Evolutionary conservation across 2,329 filamentous ascomycete genomes (phyloP).

Genomic region (Dactylellina sp.): DNA sequence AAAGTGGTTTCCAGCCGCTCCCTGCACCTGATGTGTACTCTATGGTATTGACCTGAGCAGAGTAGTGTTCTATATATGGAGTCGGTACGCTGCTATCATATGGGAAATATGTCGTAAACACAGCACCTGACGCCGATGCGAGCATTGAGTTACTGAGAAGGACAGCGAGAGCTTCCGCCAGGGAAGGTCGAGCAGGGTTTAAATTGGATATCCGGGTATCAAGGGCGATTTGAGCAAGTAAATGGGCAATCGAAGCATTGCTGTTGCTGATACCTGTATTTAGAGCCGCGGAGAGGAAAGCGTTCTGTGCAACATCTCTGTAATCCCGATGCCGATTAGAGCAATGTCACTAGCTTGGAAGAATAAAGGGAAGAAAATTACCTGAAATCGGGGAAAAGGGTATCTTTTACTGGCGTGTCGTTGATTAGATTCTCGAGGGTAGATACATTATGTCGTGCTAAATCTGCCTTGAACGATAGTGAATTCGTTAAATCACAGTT

Average conservation of each 20-base stretch:
- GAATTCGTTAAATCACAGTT: slow-evolving; percentile 43
- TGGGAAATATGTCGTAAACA: slow-evolving; percentile 72
- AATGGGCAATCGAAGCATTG: slow-evolving; percentile 71
- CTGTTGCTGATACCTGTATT: slow-evolving; percentile 69
- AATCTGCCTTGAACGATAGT: slow-evolving; percentile 55
- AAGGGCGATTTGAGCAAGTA: slow-evolving; percentile 71
- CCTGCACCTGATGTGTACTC: slow-evolving; percentile 77
- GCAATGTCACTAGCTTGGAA: not conserved
- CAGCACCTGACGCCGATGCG: slow-evolving; percentile 70
- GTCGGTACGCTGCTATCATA: slow-evolving; percentile 63
- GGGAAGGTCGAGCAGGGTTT: slow-evolving; percentile 70
- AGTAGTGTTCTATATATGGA: slow-evolving; percentile 70
- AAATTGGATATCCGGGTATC: slow-evolving; percentile 63
- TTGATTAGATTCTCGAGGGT: slow-evolving; percentile 27
- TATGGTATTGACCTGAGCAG: slow-evolving; percentile 73
- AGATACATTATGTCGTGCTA: slow-evolving; percentile 19
- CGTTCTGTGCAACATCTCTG: slow-evolving; percentile 18
- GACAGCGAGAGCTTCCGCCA: slow-evolving; percentile 79
- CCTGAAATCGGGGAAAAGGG: slow-evolving; percentile 24
- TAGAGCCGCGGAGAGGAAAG: slow-evolving; percentile 67
- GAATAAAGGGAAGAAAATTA: not conserved
- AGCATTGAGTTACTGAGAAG: slow-evolving; percentile 76
- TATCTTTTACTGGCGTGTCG: slow-evolving; percentile 65
- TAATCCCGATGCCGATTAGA: not conserved
- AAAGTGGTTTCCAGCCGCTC: slow-evolving; percentile 72